Evolutionary conservation across 805 yeast species (phyloP), one percentile per base, ranked within the genome.

Genomic region (Lipomyces mesembrius): DNA sequence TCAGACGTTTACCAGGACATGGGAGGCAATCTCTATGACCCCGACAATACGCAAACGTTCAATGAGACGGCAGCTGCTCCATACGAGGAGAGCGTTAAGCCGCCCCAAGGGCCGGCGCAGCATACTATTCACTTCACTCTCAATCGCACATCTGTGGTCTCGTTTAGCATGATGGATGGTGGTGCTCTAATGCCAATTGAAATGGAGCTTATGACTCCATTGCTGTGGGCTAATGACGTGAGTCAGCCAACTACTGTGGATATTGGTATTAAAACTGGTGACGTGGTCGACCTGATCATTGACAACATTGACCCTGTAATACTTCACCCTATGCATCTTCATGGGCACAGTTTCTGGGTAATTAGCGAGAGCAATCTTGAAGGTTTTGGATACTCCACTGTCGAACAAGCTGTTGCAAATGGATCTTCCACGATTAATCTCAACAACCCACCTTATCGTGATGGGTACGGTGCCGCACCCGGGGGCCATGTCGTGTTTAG

Each of bases 401-500:
- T 9, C 39, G 39, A 27, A 49, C 55, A 11, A 65, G 70, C 25
- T 29, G 51, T 22, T 68, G 69, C 22, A 12, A 34, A 11, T 67
- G 70, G 69, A 37, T 49, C 7, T 54, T 65, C 32, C 32, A 52
- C 5, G 56, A 56, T 20, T 53, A 27, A 35, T 6, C 94, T 96
- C 49, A 86, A 86, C 61, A 80, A 82, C 74, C 98, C 98, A 69
- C 84, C 90, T 87, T 80, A 85, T 67, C 88, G 99, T 81, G 98
- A 94, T 77, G 86, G 89, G 11, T 80, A 90, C 11, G 88, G 87
- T 74, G 91, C 90, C 58, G 84, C 87, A 76, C 91, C 96, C 29
- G 90, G 89, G 75, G 92, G 97, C 0, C 88, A 91, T 80, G 85
- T 92, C 74, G 93, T 91, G 35, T 76, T 94, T 71, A 85, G 98